These are phyloP conservation scores for Camillea tinctor DNA, from an alignment of 2,329 filamentous ascomycete species.

Conservation along the genomic window DNA sequence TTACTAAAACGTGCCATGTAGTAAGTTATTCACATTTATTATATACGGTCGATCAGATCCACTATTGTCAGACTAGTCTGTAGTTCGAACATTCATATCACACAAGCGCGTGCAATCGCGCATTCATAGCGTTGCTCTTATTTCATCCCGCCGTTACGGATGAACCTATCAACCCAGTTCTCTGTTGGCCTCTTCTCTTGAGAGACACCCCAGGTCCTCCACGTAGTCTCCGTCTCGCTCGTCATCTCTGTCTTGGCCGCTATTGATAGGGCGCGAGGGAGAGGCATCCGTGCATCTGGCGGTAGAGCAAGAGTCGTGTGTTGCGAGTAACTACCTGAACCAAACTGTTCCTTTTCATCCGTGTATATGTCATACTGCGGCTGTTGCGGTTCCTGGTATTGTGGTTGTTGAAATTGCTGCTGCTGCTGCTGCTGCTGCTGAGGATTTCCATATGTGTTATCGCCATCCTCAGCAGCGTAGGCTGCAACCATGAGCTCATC, in stretches of 20 bases:
- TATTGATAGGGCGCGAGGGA: slow-evolving; percentile 17
- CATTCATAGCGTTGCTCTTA: background rate
- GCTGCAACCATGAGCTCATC: slow-evolving; percentile 21
- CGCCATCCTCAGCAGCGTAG: slow-evolving; percentile 18
- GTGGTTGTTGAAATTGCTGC: background rate
- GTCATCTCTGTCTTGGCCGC: slow-evolving; percentile 17
- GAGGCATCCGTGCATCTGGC: slow-evolving; percentile 12
- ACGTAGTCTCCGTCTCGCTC: slow-evolving; percentile 17
- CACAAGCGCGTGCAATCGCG: background rate
- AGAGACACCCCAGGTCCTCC: slow-evolving; percentile 22
- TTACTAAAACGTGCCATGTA: too few species aligned
- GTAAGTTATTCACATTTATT: too few species aligned
- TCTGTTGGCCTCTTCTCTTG: slow-evolving; percentile 15
- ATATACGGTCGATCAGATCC: too few species aligned
- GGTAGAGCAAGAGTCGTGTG: slow-evolving; percentile 3
- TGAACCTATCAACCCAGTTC: slow-evolving; percentile 17
- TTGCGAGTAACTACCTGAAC: background rate
- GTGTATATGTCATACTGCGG: slow-evolving; percentile 2
- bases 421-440: background rate
- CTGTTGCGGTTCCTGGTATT: background rate
- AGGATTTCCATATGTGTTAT: background rate
- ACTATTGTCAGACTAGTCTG: too few species aligned
- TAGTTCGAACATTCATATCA: background rate
- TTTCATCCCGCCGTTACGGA: slow-evolving; percentile 15
- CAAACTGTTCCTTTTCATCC: slow-evolving; percentile 9